phyloP scores from a whole-genome alignment of 257 asterid species.

The Buddleja alternifolia region DNA sequence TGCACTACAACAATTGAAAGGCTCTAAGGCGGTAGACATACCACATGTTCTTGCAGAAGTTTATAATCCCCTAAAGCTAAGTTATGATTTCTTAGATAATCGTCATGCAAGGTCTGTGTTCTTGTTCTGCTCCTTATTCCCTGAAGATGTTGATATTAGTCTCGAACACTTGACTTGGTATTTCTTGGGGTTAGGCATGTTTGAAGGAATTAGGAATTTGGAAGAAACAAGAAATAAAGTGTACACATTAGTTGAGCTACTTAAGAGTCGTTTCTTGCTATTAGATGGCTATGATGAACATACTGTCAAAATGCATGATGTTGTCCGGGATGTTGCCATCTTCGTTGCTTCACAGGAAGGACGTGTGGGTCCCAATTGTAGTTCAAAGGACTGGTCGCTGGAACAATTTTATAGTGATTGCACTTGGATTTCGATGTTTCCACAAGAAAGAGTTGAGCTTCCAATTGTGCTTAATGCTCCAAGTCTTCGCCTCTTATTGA shows the following conservation, averaged over 20 bases:
- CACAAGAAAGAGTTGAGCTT: too few species aligned
- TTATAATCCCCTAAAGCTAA: too few species aligned
- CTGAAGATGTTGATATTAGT: background rate
- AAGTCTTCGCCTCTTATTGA: background rate
- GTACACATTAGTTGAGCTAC: too few species aligned
- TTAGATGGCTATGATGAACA: background rate
- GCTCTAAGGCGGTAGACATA: too few species aligned
- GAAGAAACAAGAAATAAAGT: too few species aligned
- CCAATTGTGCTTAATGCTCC: background rate
- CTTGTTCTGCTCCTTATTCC: background rate
- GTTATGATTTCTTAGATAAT: too few species aligned
- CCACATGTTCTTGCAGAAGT: too few species aligned
- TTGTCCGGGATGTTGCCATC: background rate
- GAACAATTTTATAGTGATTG: too few species aligned
- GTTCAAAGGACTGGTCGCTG: background rate
- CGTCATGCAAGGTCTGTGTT: background rate
- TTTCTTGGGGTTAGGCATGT: background rate
- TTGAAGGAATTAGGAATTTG: too few species aligned
- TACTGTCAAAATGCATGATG: slow-evolving; percentile 4
- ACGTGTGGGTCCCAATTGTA: background rate
- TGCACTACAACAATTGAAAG: too few species aligned
- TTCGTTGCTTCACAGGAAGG: background rate
- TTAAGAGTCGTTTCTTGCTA: background rate
- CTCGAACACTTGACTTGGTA: background rate
- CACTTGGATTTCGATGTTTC: too few species aligned